phyloP scores from a whole-genome alignment of 2,329 filamentous ascomycete genomes.

The Fusarium albidum region DNA sequence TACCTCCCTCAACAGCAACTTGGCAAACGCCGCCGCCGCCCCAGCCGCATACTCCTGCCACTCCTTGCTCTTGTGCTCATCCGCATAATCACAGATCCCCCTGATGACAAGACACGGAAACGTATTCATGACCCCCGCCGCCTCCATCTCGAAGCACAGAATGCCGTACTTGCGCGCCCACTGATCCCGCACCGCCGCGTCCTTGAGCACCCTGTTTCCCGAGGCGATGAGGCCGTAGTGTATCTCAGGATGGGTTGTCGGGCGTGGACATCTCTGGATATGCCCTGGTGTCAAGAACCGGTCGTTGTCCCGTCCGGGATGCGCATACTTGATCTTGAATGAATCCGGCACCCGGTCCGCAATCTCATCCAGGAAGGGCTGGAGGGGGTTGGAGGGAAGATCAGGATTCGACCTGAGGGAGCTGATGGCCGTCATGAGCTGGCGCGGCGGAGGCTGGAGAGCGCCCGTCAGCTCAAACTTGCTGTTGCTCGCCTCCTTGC shows the following conservation, averaged over 20 bases:
- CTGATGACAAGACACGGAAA: conserved; percentile 47
- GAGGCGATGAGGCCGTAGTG: too few relatives aligned
- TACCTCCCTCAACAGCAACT: too few relatives aligned
- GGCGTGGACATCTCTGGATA: too few relatives aligned
- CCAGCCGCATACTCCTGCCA: conserved; percentile 49
- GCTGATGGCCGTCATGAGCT: conserved; percentile 11
- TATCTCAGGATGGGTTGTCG: too few relatives aligned
- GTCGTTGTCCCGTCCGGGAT: conserved; percentile 8
- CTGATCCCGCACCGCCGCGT: conserved; percentile 40
- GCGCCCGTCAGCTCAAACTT: not conserved
- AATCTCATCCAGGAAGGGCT: conserved; percentile 1
- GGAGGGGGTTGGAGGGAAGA: not conserved
- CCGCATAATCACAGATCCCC: conserved; percentile 50
- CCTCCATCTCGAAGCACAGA: conserved; percentile 42
- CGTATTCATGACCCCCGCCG: conserved; percentile 34
- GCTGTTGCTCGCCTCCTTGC: conserved; percentile 4
- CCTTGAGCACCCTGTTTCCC: too few relatives aligned
- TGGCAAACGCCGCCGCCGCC: conserved; percentile 42
- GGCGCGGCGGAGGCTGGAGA: conserved; percentile 8
- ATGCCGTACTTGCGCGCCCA: conserved; percentile 27
- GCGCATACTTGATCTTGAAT: not conserved
- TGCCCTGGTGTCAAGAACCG: not conserved
- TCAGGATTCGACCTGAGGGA: conserved; percentile 9
- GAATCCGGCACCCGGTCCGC: not conserved
- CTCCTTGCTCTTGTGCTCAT: conserved; percentile 48